Evolutionary conservation across 2,329 filamentous ascomycete species (phyloP).

Genomic region (Cordyceps pruinosa): DNA sequence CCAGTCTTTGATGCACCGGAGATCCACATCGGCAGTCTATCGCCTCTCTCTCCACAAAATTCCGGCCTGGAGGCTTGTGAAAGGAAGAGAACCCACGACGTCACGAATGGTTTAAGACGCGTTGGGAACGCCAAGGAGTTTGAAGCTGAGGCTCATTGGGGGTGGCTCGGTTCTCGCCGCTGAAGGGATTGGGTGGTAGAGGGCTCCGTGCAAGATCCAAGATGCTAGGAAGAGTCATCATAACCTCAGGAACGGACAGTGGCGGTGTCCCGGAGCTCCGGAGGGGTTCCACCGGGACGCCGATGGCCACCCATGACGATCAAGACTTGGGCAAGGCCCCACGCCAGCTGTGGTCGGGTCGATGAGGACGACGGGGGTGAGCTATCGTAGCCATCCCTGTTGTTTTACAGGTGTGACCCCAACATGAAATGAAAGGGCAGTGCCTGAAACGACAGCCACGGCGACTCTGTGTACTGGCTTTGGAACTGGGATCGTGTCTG

Average conservation of each 20-base stretch:
- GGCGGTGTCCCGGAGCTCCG: slow-evolving; percentile 1
- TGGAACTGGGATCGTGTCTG: background rate
- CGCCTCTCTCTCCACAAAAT: background rate
- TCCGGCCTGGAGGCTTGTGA: background rate
- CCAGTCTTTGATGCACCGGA: background rate
- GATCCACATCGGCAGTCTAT: background rate
- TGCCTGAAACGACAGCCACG: background rate
- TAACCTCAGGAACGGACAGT: background rate
- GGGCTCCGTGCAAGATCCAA: background rate
- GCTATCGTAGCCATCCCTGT: background rate
- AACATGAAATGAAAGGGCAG: background rate
- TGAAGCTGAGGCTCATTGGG: too few species aligned
- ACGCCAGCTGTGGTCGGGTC: too few species aligned
- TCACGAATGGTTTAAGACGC: background rate
- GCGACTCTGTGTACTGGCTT: background rate
- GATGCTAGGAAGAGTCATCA: background rate
- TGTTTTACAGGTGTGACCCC: background rate
- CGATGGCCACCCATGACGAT: background rate
- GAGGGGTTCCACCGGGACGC: background rate
- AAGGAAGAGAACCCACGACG: background rate
- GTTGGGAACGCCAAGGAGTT: background rate
- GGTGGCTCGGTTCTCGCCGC: background rate
- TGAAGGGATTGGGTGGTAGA: background rate
- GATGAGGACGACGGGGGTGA: background rate
- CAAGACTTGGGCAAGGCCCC: background rate